Base-by-base conservation (phyloP, 2,329 filamentous ascomycete species). In the Hypoxylon sp. region DNA sequence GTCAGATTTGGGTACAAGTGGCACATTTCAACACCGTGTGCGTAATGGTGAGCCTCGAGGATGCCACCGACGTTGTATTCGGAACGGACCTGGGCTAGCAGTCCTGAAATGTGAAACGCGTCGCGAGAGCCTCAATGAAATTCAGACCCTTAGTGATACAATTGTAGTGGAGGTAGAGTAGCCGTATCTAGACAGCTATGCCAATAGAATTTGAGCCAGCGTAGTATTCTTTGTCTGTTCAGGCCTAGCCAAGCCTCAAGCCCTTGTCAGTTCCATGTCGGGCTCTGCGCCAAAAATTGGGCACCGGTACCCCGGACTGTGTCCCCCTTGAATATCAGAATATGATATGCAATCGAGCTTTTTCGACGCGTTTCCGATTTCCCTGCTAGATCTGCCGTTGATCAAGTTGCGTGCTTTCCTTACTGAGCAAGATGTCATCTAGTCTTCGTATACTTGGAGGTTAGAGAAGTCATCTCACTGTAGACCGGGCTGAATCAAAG, bases 21-120 rank as follows among this genome's bases (percentile, higher is more conserved):
- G 15, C 46, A 23, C 52, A 29, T 17, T 7, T 29, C 26, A 21
- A 41, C 31, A 43, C 43, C 13, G 21, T 46, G 27, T n/a, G 21
- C 11, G 45, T 46, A 43, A 37, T 20, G 10, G 46, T 43, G 11
- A 37, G 15, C 23, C 31, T 48, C 33, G 51, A 51, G 35, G 31
- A 49, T 48, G 48, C 27, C 42, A 26, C 20, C 55, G 46, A 46
- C 17, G 49, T 58, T 27, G 45, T 56, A 50, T 54, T 51, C 43
- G 48, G 54, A 50, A 53, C 21, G 47, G 40, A 35, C 27, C 37
- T n/a, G 38, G 42, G 35, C n/a, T 33, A 6, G 27, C 15, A 53
- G 33, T 46, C 38, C 38, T 47, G 38, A 35, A 13, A 38, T 48
- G 21, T 56, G 58, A 61, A 61, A 61, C 58, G n/a, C 20, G 10